Percentiles rank a stretch among this genome's conserved stretches.
These are phyloP conservation scores for Syzygium syzygioides DNA, from an alignment of 441 rosid species.

Conservation along the genomic window DNA sequence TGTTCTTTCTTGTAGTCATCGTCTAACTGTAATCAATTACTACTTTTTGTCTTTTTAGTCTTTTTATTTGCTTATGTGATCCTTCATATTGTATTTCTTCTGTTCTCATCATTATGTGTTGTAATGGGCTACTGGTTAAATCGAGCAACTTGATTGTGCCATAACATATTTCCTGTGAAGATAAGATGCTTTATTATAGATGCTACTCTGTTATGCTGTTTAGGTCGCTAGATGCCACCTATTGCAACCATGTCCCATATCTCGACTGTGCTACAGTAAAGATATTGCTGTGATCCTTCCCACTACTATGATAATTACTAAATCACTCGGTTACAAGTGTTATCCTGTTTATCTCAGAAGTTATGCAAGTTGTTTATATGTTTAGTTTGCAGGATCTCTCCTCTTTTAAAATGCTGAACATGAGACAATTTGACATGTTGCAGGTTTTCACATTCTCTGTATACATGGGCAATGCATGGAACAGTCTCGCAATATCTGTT, in stretches of 20 bases:
- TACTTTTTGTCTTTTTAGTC: background rate
- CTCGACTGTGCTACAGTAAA: background rate
- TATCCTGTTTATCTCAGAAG: background rate
- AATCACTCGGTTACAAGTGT: background rate
- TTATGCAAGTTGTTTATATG: background rate
- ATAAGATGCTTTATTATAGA: background rate
- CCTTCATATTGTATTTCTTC: slow-evolving; percentile 15
- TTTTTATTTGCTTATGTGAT: background rate
- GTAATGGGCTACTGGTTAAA: background rate
- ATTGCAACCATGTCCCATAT: background rate
- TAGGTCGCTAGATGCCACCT: background rate
- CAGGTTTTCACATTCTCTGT: slow-evolving; percentile 75
- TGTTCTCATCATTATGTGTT: background rate
- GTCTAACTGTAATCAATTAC: background rate
- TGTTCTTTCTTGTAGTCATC: background rate
- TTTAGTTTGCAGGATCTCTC: background rate
- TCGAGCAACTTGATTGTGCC: background rate
- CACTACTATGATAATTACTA: background rate
- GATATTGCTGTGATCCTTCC: background rate
- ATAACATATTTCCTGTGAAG: background rate
- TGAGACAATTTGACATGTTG: slow-evolving; percentile 1
- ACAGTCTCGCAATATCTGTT: slow-evolving; percentile 72
- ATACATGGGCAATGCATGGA: slow-evolving; percentile 77
- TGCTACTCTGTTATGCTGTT: background rate
- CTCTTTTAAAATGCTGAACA: background rate